phyloP scores from a whole-genome alignment of 2,329 filamentous ascomycete genomes.

The Monosporascus sp. region DNA sequence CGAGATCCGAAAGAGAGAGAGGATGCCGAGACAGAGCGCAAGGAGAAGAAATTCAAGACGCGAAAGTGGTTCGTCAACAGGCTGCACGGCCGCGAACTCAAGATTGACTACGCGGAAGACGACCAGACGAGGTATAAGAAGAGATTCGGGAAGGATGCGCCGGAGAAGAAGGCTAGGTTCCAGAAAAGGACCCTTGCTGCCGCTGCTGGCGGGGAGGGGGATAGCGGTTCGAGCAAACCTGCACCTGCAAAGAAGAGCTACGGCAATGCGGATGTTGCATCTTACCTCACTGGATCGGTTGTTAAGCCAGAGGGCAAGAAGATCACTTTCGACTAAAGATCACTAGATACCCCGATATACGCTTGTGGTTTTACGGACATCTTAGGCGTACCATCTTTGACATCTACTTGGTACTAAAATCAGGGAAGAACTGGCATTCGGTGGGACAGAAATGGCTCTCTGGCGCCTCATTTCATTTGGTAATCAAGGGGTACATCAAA shows the following conservation, averaged over 20 bases:
- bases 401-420: too few species aligned
- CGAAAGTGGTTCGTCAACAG: constrained; percentile 82
- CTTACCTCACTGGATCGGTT: constrained; percentile 68
- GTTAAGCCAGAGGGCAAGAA: constrained; percentile 76
- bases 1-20: constrained; percentile 42
- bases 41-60: constrained; percentile 52
- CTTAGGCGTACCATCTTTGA: too few species aligned
- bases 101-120: constrained; percentile 92
- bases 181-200: constrained; percentile 18
- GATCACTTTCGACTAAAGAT: constrained; percentile 65
- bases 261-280: constrained; percentile 46
- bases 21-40: constrained; percentile 36
- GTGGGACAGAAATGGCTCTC: too few species aligned
- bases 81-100: constrained; percentile 72
- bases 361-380: background rate
- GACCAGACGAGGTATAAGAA: constrained; percentile 87
- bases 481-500: too few species aligned
- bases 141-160: constrained; percentile 73
- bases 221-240: constrained; percentile 27
- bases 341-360: background rate
- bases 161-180: constrained; percentile 28
- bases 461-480: too few species aligned
- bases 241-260: constrained; percentile 28
- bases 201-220: constrained; percentile 7
- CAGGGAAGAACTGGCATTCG: too few species aligned